These are phyloP conservation scores for Ustilaginoidea virens DNA, from an alignment of 2,329 filamentous ascomycete species.

Conservation along the genomic window DNA sequence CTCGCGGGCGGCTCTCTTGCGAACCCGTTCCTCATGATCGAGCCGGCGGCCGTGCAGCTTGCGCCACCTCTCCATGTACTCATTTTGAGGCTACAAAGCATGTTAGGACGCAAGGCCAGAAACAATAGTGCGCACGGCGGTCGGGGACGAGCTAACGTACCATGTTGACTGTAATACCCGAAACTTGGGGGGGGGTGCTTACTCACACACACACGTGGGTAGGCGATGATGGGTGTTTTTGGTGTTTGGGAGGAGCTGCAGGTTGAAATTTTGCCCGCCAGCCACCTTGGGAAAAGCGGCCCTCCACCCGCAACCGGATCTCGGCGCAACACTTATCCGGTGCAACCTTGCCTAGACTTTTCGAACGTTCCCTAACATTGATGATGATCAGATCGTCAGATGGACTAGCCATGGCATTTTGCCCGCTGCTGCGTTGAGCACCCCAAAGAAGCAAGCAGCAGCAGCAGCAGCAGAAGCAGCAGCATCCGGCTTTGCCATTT, in stretches of 20 bases:
- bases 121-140: not conserved
- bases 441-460: too few species aligned
- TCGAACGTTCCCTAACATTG: too few species aligned
- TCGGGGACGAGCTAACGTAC: not conserved
- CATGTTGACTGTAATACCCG: constrained; percentile 4
- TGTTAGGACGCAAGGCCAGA: not conserved
- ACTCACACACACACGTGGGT: not conserved
- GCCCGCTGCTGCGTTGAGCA: too few species aligned
- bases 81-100: constrained; percentile 56
- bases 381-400: too few species aligned
- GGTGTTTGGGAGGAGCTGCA: not conserved
- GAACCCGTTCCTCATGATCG: constrained; percentile 75
- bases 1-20: constrained; percentile 80
- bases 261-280: constrained; percentile 6
- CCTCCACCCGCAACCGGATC: constrained; percentile 9
- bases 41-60: constrained; percentile 35
- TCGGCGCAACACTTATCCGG: constrained; percentile 21
- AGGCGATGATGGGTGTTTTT: not conserved
- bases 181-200: not conserved
- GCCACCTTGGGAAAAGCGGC: too few species aligned
- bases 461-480: too few species aligned
- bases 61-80: constrained; percentile 61
- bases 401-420: too few species aligned
- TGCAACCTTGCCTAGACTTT: constrained; percentile 7
- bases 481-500: too few species aligned